Evolutionary conservation across 305 asterid genomes (phyloP), one percentile per base, ranked within the genome.

Genomic region (Andrographis paniculata): DNA sequence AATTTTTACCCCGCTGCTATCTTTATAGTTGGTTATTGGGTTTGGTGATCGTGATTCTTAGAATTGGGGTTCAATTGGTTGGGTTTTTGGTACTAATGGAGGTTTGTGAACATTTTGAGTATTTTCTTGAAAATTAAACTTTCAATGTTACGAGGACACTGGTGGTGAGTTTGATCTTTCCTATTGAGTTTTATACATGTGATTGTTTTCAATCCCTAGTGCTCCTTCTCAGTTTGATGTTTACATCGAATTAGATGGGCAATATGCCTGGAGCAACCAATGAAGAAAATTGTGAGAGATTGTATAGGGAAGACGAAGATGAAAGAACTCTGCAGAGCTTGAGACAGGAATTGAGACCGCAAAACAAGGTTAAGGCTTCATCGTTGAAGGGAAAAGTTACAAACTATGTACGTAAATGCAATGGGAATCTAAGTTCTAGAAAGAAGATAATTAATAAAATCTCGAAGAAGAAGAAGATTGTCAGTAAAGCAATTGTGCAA

Each of bases 381-480:
- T 48, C 59, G n/a, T 48, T 73, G 6, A 69, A 51, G 63, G 65
- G 64, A 55, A 73, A 61, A 58, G 65, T 57, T 41, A 20, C 49
- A 15, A 63, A 68, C 30, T 18, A 48, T 44, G 40, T 62, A 17
- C 50, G 43, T 37, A 60, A 64, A 59, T 74, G 65, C 47, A 67
- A 57, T 55, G 71, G 49, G 23, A 73, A 52, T 53, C 54, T 50
- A 53, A 33, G 60, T 24, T 60, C 47, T 53, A 66, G 72, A 71
- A 69, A 71, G 70, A 77, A 65, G 66, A 69, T 63, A 30, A 65
- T 64, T 49, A 60, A 52, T 22, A 76, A 73, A 68, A 44, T 68
- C 55, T 63, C 65, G 18, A 75, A 78, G 58, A 66, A 73, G 73
- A 69, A 71, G 68, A 77, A 65, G 66, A 69, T 63, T 35, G 65